A percentile compares a stretch with the other conserved stretches of the same genome.
These are phyloP conservation scores for Phaeoacremonium minimum DNA, from an alignment of 2,329 filamentous ascomycete genomes.

Conservation along the genomic window DNA sequence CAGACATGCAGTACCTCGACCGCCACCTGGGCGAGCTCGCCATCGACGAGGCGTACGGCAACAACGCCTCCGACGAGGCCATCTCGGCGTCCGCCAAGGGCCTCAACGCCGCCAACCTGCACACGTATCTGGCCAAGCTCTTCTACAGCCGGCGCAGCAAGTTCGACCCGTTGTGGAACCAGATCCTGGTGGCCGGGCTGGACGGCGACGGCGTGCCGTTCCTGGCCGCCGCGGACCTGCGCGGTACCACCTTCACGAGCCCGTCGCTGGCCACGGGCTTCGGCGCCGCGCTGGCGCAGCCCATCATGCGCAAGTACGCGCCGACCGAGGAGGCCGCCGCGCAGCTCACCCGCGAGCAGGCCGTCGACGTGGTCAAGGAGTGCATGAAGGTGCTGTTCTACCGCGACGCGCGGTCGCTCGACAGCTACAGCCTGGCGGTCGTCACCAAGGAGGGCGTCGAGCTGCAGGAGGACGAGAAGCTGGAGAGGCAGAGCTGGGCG, in stretches of 20 bases:
- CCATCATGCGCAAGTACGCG: conserved; percentile 78
- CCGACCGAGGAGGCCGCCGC: conserved; percentile 78
- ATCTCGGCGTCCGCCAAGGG: conserved; percentile 37
- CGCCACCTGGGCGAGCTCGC: conserved; percentile 82
- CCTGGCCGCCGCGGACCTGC: conserved; percentile 84
- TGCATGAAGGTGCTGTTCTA: conserved; percentile 99
- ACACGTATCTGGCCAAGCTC: conserved; percentile 94
- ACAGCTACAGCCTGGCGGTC: conserved; percentile 86
- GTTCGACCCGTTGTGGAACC: conserved; percentile 98
- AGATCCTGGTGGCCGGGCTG: conserved; percentile 84
- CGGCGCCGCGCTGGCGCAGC: conserved; percentile 87
- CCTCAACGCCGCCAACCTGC: conserved; percentile 88
- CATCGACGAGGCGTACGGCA: conserved; percentile 81
- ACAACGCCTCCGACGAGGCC: conserved; percentile 20
- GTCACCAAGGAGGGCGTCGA: conserved; percentile 87
- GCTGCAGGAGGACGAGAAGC: conserved; percentile 75
- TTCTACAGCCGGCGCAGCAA: conserved; percentile 92
- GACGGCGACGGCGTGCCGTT: conserved; percentile 79
- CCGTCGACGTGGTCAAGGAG: conserved; percentile 77
- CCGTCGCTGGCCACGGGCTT: conserved; percentile 92
- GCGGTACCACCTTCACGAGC: conserved; percentile 85
- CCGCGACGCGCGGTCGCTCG: conserved; percentile 87
- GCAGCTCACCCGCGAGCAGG: conserved; percentile 70
- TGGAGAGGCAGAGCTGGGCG: conserved; percentile 96
- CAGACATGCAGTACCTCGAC: conserved; percentile 98